phyloP scores from a whole-genome alignment of 2,329 filamentous ascomycete species.

The Pseudofabraea citricarpa region DNA sequence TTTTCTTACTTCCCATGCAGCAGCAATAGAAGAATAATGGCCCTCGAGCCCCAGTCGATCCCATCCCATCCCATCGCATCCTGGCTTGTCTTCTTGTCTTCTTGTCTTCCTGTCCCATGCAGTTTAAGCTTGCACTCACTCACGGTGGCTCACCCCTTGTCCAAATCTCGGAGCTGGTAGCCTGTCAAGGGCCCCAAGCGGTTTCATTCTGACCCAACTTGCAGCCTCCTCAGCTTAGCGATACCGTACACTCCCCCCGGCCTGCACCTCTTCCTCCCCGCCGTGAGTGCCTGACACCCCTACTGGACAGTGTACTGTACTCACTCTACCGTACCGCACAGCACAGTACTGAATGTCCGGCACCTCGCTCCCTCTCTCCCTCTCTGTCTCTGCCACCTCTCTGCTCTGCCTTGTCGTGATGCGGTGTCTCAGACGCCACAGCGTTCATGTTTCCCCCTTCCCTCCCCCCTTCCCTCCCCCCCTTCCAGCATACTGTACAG shows the following conservation, averaged over 20 bases:
- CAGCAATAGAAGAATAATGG: not conserved
- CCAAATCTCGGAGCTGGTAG: not conserved
- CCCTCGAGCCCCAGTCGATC: conserved; percentile 2
- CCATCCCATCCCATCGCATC: not conserved
- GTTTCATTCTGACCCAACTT: conserved; percentile 15
- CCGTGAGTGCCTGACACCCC: too few species aligned
- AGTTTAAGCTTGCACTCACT: not conserved
- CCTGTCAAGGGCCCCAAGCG: conserved; percentile 12
- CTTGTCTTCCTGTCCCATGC: not conserved
- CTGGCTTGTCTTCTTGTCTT: not conserved
- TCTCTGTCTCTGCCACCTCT: not conserved
- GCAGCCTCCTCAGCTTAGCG: not conserved
- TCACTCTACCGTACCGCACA: too few species aligned
- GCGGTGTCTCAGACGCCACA: conserved; percentile 19
- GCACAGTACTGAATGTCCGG: not conserved
- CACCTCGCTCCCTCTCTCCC: not conserved
- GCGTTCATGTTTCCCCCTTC: conserved; percentile 12
- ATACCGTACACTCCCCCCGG: not conserved
- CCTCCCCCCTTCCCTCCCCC: too few species aligned
- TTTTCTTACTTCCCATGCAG: conserved; percentile 4
- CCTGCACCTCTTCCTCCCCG: not conserved
- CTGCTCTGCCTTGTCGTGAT: not conserved
- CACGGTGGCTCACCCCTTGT: not conserved
- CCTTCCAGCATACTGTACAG: too few species aligned
- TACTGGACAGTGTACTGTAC: too few species aligned